Evolutionary conservation across 208 protist species (phyloP), one percentile per base, ranked within the genome.

Genomic region (Phytomonas francai): DNA sequence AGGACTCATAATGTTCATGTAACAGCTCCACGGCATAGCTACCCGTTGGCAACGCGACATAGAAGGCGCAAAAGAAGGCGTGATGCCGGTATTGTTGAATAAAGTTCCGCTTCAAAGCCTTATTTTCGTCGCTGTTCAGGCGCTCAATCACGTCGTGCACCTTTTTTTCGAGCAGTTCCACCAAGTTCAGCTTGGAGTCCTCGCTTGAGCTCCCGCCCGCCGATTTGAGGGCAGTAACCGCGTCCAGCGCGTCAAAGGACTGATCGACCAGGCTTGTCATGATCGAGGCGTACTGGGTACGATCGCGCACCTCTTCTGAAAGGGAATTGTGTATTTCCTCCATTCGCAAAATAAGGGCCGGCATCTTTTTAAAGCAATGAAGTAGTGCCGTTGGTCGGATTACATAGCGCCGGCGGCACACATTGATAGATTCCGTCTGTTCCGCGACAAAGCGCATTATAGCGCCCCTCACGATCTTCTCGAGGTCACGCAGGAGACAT

Each of bases 11-110:
- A 63, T 87, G 80, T 68, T 93, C 85, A 12, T 76, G 68, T 36
- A 95, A 80, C 32, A 92, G 54, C 34, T 80, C 78, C 57, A 77
- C 63, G 22, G 85, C 82, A 64, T 89, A 87, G 59, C 76, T 78
- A 30, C 76, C 63, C 19, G 68, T 68, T 5, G 84, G 74, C 39
- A 95, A 67, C 4, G 86, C 83, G 3, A 68, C 74, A 74, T 85
- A 95, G 62, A 93, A 87, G 61, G 84, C 78, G 68, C 90, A 95
- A 72, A 95, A 95, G 74, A 93, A 95, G 32, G 87, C 81, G 65
- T 95, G 90, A 59, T 95, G 90, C 29, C 90, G 87, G 69, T 91
- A 93, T 71, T 95, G 87, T 74, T 89, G 80, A 59, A 95, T 81
- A 63, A 88, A 91, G 28, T 80, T 80, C 32, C 76, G 82, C 74